Evolutionary conservation across 2,329 filamentous ascomycete species (phyloP), one percentile per base, ranked within the genome.

Genomic region (Phialocephala subalpina): DNA sequence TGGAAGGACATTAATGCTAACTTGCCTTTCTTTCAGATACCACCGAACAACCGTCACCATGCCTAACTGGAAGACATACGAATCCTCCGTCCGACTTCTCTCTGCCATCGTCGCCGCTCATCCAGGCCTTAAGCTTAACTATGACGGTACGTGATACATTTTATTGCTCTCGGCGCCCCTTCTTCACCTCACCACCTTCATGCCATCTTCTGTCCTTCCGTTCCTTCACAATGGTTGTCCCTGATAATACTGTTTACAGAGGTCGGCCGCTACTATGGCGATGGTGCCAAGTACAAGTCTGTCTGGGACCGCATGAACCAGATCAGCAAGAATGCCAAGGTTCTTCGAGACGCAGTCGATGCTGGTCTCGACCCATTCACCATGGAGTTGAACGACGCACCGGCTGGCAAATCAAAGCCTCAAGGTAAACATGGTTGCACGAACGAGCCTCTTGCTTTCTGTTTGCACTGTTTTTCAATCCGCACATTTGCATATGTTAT

Each of bases 21-120:
- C 36, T 38, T 29, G 8, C n/a, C 29, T 65, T 53, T 60, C 25
- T 42, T 55, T 65, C 60, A 68, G 66, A 25, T 59, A 18, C 36
- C 16, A 14, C 18, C 8, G 27, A 61, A 0, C 62, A n/a, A 57
- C 14, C 70, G 38, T 47, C 69, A 77, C 20, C 1, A 87, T 87
- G 85, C 79, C 84, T 3, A 89, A 87, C 70, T 90, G 89, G 78
- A 85, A 84, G 68, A 82, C 81, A 1, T 88, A 87, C 74, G 87
- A 90, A 75, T 81, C 84, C 0, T 86, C 87, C 69, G 82, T 83
- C 22, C 86, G 88, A 55, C 83, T 90, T 40, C 80, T 90, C 2
- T 84, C 86, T 1, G 87, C 88, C 5, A 83, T 90, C 27, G 78
- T 90, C 0, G 88, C 87, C 0, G 85, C 86, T 2, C 82, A 86